A percentile compares a stretch with the other conserved stretches of the same genome.
Evolutionary conservation across 2,329 filamentous ascomycete species (phyloP).

Genomic region (Blumeriella jaapii): DNA sequence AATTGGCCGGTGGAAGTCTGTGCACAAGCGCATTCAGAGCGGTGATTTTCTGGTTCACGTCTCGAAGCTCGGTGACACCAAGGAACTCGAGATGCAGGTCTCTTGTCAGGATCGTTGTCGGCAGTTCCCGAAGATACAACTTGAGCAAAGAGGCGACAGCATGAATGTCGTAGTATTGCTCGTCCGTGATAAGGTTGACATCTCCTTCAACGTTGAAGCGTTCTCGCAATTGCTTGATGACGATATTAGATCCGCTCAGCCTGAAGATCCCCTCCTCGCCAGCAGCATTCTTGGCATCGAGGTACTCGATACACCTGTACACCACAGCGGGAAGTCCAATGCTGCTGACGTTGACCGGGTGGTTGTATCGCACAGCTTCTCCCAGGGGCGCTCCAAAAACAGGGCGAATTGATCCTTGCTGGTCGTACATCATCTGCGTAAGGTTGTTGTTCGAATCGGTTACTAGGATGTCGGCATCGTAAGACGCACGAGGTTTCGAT

Average conservation of each 20-base stretch:
- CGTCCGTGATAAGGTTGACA: slow-evolving; percentile 71
- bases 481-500: slow-evolving; percentile 45
- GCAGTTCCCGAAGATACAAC: slow-evolving; percentile 84
- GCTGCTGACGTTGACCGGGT: slow-evolving; percentile 58
- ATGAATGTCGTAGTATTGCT: slow-evolving; percentile 87
- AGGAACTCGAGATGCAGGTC: slow-evolving; percentile 87
- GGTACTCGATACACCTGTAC: slow-evolving; percentile 89
- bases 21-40: slow-evolving; percentile 70
- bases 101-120: slow-evolving; percentile 79
- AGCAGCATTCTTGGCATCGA: slow-evolving; percentile 70
- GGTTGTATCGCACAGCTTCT: slow-evolving; percentile 75
- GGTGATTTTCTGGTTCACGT: slow-evolving; percentile 63
- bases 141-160: slow-evolving; percentile 91
- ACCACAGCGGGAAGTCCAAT: slow-evolving; percentile 82
- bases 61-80: slow-evolving; percentile 66
- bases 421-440: slow-evolving; percentile 32
- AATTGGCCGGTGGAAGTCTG: slow-evolving; percentile 68
- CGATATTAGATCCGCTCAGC: slow-evolving; percentile 88
- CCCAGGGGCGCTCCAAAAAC: slow-evolving; percentile 78
- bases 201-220: slow-evolving; percentile 91
- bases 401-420: slow-evolving; percentile 47
- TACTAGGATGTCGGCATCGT: slow-evolving; percentile 45
- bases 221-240: slow-evolving; percentile 83
- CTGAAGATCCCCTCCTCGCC: slow-evolving; percentile 93
- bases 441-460: slow-evolving; percentile 35